A percentile compares a stretch with the other conserved stretches of the same genome.
Evolutionary conservation across 305 asterid species (phyloP).

Genomic region (Fraxinus sp.): DNA sequence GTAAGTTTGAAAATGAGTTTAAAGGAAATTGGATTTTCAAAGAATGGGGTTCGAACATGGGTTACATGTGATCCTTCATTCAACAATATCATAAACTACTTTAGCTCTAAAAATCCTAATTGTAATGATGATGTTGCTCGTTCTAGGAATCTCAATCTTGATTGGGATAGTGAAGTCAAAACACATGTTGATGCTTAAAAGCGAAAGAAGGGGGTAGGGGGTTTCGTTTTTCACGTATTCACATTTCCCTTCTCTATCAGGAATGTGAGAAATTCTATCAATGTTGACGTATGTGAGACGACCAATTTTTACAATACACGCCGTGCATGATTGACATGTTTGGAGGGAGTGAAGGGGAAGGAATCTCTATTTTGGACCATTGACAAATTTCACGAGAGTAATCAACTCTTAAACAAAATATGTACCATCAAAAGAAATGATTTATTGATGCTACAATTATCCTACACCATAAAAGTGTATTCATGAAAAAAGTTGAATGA

Average conservation of each 20-base stretch:
- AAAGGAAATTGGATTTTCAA: too few relatives aligned
- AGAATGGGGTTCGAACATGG: too few relatives aligned
- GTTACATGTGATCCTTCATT: constrained; percentile 21
- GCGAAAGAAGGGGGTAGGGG: too few relatives aligned
- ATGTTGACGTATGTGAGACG: too few relatives aligned
- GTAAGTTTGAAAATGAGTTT: too few relatives aligned
- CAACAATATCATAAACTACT: constrained; percentile 20
- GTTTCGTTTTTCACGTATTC: too few relatives aligned
- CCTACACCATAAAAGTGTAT: constrained; percentile 3
- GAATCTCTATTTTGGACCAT: not conserved
- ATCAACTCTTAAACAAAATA: not conserved
- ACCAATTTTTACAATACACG: not conserved
- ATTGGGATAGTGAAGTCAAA: not conserved
- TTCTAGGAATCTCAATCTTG: constrained; percentile 17
- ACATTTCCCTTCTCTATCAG: not conserved
- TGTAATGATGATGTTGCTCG: constrained; percentile 25
- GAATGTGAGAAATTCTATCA: too few relatives aligned
- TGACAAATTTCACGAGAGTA: not conserved
- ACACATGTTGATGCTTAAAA: constrained; percentile 12
- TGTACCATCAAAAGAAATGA: not conserved
- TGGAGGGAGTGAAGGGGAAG: not conserved
- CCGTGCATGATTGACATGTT: not conserved
- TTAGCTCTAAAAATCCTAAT: constrained; percentile 17
- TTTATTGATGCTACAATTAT: not conserved
- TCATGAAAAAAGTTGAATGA: not conserved